phyloP scores from a whole-genome alignment of 768 basidiomycete species.

The Sarcodon aspratus region DNA sequence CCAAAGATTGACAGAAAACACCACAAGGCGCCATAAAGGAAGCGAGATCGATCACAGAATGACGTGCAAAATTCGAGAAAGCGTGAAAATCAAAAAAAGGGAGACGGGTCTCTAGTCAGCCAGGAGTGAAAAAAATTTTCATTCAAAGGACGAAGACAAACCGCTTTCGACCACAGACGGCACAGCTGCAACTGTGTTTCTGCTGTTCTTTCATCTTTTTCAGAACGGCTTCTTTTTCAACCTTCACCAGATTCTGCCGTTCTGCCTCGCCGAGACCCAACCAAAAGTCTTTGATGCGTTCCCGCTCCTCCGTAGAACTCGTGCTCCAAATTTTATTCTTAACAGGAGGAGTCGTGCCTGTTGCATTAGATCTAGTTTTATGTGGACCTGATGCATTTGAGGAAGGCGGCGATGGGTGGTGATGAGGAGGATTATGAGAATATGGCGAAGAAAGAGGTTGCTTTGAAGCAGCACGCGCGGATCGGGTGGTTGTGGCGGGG shows the following conservation, averaged over 20 bases:
- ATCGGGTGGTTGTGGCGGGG: slow-evolving; percentile 19
- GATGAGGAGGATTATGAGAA: slow-evolving; percentile 38
- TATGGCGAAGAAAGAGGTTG: slow-evolving; percentile 41
- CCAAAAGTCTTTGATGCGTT: slow-evolving; percentile 98
- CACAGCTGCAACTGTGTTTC: slow-evolving; percentile 91
- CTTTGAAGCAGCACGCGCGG: slow-evolving; percentile 34
- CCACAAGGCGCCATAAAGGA: slow-evolving; percentile 10
- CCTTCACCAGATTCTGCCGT: slow-evolving; percentile 83
- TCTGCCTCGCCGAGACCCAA: slow-evolving; percentile 86
- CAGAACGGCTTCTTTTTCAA: slow-evolving; percentile 96
- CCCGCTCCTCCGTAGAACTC: slow-evolving; percentile 84
- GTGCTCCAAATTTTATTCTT: slow-evolving; percentile 92
- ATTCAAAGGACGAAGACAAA: slow-evolving; percentile 30
- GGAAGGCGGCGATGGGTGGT: slow-evolving; percentile 40
- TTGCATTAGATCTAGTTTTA: slow-evolving; percentile 22
- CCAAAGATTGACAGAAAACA: slow-evolving; percentile 7
- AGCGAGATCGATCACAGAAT: slow-evolving; percentile 7
- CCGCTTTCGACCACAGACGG: slow-evolving; percentile 96
- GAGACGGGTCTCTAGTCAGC: neutral
- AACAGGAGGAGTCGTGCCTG: slow-evolving; percentile 25
- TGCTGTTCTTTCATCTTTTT: slow-evolving; percentile 99
- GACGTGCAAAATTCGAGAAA: slow-evolving; percentile 10
- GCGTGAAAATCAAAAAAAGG: slow-evolving; percentile 5
- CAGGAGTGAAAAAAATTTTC: slow-evolving; percentile 11
- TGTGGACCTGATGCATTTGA: slow-evolving; percentile 26